Conservation (phyloP, 2,329 filamentous ascomycete genomes). For the Aureobasidium pullulans region DNA sequence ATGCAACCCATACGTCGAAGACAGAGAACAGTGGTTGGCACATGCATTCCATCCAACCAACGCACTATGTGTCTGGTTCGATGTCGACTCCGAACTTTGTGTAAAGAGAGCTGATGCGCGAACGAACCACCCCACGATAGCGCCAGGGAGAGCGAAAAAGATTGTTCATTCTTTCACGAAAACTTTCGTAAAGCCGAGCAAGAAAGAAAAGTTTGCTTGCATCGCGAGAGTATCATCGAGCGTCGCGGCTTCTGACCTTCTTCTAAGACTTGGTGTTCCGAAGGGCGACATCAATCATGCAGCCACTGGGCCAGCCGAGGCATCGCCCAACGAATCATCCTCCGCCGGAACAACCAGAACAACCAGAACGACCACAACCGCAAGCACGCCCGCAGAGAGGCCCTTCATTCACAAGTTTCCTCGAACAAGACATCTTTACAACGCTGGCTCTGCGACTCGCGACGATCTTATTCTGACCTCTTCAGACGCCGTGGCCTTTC, state of each 20-base stretch:
- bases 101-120: slow-evolving; percentile 9
- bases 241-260: neutral
- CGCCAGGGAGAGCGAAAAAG: slow-evolving; percentile 7
- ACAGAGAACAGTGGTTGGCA: slow-evolving; percentile 11
- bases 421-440: slow-evolving; percentile 14
- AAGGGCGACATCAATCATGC: neutral
- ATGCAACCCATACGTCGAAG: slow-evolving; percentile 10
- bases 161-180: slow-evolving; percentile 10
- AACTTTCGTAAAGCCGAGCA: neutral
- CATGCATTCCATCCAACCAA: neutral
- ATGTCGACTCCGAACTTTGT: slow-evolving; percentile 4
- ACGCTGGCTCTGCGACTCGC: slow-evolving; percentile 12
- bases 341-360: too few species aligned
- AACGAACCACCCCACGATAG: slow-evolving; percentile 14
- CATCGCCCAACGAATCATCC: too few species aligned
- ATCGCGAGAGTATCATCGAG: slow-evolving; percentile 10
- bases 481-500: neutral
- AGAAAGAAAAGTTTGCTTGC: slow-evolving; percentile 10
- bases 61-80: slow-evolving; percentile 10
- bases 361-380: neutral
- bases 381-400: neutral
- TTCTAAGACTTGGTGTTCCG: neutral
- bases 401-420: slow-evolving; percentile 14
- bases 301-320: neutral
- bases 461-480: slow-evolving; percentile 10